Percentiles rank a stretch among this genome's conserved stretches.
Evolutionary conservation across 2,329 filamentous ascomycete genomes (phyloP).

Genomic region (Xylaria hypoxylon): DNA sequence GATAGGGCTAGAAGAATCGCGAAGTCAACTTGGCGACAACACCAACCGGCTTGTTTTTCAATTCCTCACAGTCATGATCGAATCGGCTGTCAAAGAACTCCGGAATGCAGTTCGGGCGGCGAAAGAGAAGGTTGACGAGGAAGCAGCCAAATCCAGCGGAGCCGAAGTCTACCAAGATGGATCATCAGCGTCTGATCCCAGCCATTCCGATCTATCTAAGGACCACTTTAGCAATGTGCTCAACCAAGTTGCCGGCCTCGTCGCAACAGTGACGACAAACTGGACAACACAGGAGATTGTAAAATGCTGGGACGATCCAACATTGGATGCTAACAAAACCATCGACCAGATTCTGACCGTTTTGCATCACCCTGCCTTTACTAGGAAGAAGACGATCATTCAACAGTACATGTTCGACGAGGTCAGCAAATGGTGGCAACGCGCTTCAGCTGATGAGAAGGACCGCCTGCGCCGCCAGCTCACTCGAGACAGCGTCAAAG

Average conservation of each 20-base stretch:
- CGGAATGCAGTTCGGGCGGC: constrained; percentile 49
- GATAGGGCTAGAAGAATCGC: constrained; percentile 38
- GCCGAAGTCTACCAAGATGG: constrained; percentile 46
- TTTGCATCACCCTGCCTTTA: constrained; percentile 76
- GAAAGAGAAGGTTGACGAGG: constrained; percentile 48
- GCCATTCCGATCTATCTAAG: constrained; percentile 69
- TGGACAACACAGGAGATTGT: constrained; percentile 75
- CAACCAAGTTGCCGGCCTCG: constrained; percentile 66
- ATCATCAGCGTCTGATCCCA: constrained; percentile 63
- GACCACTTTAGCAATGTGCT: constrained; percentile 70
- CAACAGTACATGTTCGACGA: constrained; percentile 75
- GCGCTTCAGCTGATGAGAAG: constrained; percentile 39
- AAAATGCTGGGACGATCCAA: constrained; percentile 75
- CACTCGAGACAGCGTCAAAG: constrained; percentile 46
- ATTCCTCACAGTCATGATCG: constrained; percentile 49
- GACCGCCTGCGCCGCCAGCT: constrained; percentile 44
- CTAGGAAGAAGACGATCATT: constrained; percentile 61
- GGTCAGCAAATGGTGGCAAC: constrained; percentile 68
- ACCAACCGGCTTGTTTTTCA: constrained; percentile 49
- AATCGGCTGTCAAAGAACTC: constrained; percentile 49
- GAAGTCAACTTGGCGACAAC: constrained; percentile 47
- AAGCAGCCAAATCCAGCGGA: constrained; percentile 47
- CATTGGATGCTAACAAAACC: constrained; percentile 71
- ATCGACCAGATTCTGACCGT: constrained; percentile 71
- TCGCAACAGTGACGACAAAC: constrained; percentile 69